These are phyloP conservation scores for Ceratocystis smalleyi DNA, from an alignment of 2,329 filamentous ascomycete species.

Conservation along the genomic window DNA sequence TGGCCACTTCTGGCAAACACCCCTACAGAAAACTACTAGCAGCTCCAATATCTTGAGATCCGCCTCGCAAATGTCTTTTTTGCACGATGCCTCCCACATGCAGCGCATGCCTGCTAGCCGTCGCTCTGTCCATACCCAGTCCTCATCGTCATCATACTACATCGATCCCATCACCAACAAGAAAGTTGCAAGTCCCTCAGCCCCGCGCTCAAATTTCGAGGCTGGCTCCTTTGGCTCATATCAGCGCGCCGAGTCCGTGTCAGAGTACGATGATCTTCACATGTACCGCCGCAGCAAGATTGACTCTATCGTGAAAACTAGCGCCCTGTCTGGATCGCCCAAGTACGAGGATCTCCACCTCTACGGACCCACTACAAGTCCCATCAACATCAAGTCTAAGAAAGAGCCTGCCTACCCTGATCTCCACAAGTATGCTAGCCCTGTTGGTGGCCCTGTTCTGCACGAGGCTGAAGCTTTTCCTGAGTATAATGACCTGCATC, in stretches of 20 bases:
- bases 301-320: conserved; percentile 18
- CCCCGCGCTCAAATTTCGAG: conserved; percentile 2
- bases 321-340: conserved; percentile 16
- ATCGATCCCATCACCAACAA: conserved; percentile 4
- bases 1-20: conserved; percentile 14
- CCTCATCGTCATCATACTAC: conserved; percentile 1
- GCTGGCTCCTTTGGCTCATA: conserved; percentile 23
- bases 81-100: conserved; percentile 6
- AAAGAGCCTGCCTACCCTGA: conserved; percentile 25
- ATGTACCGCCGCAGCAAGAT: conserved; percentile 26
- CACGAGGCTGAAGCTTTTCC: conserved; percentile 21
- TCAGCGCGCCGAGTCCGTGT: conserved; percentile 12
- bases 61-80: conserved; percentile 14
- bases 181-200: background rate
- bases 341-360: conserved; percentile 27
- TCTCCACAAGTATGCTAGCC: conserved; percentile 26
- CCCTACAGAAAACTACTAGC: conserved; percentile 14
- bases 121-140: conserved; percentile 9
- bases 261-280: conserved; percentile 24
- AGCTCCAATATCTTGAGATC: conserved; percentile 11
- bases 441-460: conserved; percentile 23
- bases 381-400: conserved; percentile 23
- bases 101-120: conserved; percentile 9
- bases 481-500: conserved; percentile 29
- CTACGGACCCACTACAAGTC: conserved; percentile 23